phyloP scores from a whole-genome alignment of 345 rosid species.

The Eutrema heterophyllum region DNA sequence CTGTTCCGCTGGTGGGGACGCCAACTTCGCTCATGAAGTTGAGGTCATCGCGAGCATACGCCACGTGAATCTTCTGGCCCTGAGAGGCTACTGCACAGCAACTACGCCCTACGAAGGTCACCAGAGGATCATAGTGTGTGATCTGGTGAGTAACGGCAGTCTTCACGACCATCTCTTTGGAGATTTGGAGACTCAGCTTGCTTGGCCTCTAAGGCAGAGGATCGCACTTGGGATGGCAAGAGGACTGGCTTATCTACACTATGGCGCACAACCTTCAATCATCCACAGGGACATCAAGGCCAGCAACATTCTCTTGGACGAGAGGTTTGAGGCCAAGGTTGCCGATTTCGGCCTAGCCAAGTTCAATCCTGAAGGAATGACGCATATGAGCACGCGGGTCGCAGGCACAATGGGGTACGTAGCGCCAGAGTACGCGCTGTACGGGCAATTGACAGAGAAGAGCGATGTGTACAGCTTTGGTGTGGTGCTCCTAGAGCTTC shows the following conservation, averaged over 20 bases:
- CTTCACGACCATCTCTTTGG: constrained; percentile 77
- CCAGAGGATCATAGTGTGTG: constrained; percentile 93
- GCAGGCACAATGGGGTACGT: constrained; percentile 98
- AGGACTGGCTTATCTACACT: constrained; percentile 84
- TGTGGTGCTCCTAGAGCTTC: constrained; percentile 81
- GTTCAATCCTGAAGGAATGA: constrained; percentile 72
- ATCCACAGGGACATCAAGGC: constrained; percentile 90
- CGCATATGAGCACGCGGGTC: constrained; percentile 88
- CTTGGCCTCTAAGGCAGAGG: constrained; percentile 80
- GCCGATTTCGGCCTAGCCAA: constrained; percentile 91
- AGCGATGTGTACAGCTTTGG: constrained; percentile 95
- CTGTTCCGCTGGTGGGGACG: constrained; percentile 76
- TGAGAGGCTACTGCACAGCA: constrained; percentile 84
- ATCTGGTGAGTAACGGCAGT: constrained; percentile 77
- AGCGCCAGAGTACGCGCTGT: constrained; percentile 91
- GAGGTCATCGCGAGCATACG: constrained; percentile 90
- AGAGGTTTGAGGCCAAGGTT: constrained; percentile 71
- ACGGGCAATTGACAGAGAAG: constrained; percentile 81
- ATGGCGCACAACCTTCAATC: constrained; percentile 72
- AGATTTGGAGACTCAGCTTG: constrained; percentile 40
- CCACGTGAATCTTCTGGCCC: constrained; percentile 77
- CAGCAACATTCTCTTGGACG: constrained; percentile 83
- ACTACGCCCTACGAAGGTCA: constrained; percentile 79
- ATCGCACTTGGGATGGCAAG: constrained; percentile 82
- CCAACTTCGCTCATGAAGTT: constrained; percentile 65